A percentile compares a stretch with the other conserved stretches of the same genome.
phyloP scores from a whole-genome alignment of 1,139 yeast species.

The Starmera stellimalicola region DNA sequence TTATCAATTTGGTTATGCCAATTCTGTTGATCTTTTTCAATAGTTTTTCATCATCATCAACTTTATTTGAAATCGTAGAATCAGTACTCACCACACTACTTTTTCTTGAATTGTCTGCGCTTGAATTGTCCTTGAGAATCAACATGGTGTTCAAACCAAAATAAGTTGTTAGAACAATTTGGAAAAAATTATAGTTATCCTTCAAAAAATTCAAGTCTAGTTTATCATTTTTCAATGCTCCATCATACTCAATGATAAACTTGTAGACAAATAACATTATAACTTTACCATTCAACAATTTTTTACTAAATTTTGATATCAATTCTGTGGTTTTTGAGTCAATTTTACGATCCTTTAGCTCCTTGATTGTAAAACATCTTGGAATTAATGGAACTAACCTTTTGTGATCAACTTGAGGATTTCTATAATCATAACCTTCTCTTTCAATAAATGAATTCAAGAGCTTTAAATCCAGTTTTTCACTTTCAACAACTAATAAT shows the following conservation, averaged over 20 bases:
- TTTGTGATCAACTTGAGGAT: slow-evolving; percentile 1
- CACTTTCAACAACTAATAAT: neutral
- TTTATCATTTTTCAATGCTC: neutral
- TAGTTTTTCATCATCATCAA: too few relatives aligned
- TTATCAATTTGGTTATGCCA: too few relatives aligned
- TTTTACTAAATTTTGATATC: neutral
- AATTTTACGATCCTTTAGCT: slow-evolving; percentile 1
- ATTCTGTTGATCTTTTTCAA: too few relatives aligned
- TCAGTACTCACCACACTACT: too few relatives aligned
- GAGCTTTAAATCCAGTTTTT: neutral
- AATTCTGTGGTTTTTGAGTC: neutral
- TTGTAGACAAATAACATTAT: neutral
- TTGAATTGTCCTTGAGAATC: too few relatives aligned
- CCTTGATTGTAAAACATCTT: neutral
- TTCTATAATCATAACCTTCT: neutral
- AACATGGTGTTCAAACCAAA: neutral
- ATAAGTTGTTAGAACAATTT: neutral
- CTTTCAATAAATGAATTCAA: neutral
- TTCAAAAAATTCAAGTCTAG: neutral
- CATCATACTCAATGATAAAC: neutral
- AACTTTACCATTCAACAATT: neutral
- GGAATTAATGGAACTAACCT: neutral
- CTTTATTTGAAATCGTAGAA: too few relatives aligned
- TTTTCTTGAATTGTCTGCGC: too few relatives aligned
- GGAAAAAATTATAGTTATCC: neutral